phyloP scores from a whole-genome alignment of 495 filamentous ascomycete genomes.

The Penicillium flavigenum region DNA sequence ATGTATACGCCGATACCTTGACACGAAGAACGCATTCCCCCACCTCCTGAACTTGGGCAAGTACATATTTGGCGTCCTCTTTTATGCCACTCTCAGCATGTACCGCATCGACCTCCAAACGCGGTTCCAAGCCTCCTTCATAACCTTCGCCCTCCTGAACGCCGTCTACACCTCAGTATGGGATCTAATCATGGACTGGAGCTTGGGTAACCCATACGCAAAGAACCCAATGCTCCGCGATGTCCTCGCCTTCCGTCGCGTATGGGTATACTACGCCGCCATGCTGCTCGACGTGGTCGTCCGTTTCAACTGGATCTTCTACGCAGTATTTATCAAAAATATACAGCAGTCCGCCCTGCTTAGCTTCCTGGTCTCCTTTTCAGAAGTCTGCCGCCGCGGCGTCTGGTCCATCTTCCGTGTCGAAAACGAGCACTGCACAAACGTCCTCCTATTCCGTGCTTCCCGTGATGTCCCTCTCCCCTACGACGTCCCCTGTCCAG shows the following conservation, averaged over 20 bases:
- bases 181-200: conserved; percentile 98
- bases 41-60: conserved; percentile 92
- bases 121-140: conserved; percentile 64
- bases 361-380: conserved; percentile 71
- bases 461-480: conserved; percentile 78
- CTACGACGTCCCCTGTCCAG: conserved; percentile 57
- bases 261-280: conserved; percentile 79
- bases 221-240: conserved; percentile 71
- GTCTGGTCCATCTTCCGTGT: conserved; percentile 92
- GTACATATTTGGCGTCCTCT: conserved; percentile 80
- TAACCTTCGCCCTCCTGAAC: conserved; percentile 76
- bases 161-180: conserved; percentile 83
- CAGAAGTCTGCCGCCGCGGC: conserved; percentile 77
- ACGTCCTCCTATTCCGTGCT: conserved; percentile 81
- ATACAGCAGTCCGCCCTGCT: conserved; percentile 76
- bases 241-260: conserved; percentile 70
- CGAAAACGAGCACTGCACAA: conserved; percentile 93
- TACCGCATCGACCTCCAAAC: conserved; percentile 70
- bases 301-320: conserved; percentile 94
- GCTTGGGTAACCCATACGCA: conserved; percentile 72
- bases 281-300: conserved; percentile 86
- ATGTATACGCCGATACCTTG: conserved; percentile 84
- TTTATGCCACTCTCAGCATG: conserved; percentile 71
- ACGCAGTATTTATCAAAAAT: conserved; percentile 75
- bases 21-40: conserved; percentile 84